Base-by-base conservation (phyloP, 495 filamentous ascomycete genomes). In the Venustampulla echinocandica region DNA sequence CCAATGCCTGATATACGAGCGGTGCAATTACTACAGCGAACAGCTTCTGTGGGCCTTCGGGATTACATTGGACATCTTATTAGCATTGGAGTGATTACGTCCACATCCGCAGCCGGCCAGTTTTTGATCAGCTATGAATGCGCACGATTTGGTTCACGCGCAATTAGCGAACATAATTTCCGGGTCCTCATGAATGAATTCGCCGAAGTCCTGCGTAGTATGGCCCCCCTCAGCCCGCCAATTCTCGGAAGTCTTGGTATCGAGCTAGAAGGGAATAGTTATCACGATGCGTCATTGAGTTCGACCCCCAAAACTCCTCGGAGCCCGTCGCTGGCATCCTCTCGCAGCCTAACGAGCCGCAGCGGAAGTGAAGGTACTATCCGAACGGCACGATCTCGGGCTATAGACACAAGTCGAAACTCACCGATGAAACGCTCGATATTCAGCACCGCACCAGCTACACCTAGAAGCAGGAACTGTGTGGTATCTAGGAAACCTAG, bases 131-230 rank as follows among this genome's bases (percentile, higher is more conserved):
- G 74, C 7, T 98, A 96, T 63, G 92, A 98, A 67, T 66, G 71
- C 25, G 87, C 90, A 0, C 76, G 92, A 21, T 98, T 94, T 63
- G 87, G 83, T 0, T 65, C 73, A 0, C 58, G 56, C 14, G 64
- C 70, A 2, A 44, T 76, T 14, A 62, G 64, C 10, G 85, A 92
- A 54, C 45, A 61, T 0, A 75, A 87, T 41, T 97, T 98, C 58
- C 71, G 84, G n/a, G 61, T 64, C 3, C 64, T 98, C 44, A 95
- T 97, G 90, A 75, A 77, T 42, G 65, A 85, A n/a, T 95, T 96
- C 64, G 79, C 90, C 0, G 81, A 88, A 25, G 67, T 98, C 3
- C 59, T 98, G 19, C 74, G 78, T 20, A 76, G 74, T 6, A 95
- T 97, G 84, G 74, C 68, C 19, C 71, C 75, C 1, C 62, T 89